Percentiles rank a stretch among this genome's conserved stretches.
These are phyloP conservation scores for Rhynchospora pubera DNA, from an alignment of 176 grass and related monocot species.

Conservation along the genomic window DNA sequence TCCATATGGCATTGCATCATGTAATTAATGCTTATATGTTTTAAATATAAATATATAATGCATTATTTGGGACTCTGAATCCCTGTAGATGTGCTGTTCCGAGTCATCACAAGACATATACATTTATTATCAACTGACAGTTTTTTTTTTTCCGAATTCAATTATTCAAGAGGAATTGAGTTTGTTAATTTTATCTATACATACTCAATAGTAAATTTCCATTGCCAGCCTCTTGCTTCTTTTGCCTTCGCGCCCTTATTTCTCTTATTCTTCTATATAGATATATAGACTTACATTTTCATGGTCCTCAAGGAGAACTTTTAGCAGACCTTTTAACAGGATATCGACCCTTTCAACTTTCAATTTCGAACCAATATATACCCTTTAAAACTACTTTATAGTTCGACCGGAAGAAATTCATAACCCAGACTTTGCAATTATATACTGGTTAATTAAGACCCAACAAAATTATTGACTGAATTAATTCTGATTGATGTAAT, in stretches of 20 bases:
- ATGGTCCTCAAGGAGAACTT: too few species aligned
- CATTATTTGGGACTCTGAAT: not conserved
- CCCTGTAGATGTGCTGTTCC: not conserved
- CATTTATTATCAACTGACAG: not conserved
- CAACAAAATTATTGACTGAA: too few species aligned
- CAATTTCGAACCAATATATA: not conserved
- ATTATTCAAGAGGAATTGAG: not conserved
- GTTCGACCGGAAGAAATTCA: too few species aligned
- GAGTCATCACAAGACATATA: not conserved
- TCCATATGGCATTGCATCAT: not conserved
- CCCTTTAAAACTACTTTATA: too few species aligned
- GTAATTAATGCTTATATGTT: not conserved
- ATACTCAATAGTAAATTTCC: not conserved
- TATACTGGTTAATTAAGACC: too few species aligned
- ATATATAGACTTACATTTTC: not conserved
- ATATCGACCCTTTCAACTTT: not conserved
- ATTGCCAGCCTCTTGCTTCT: not conserved
- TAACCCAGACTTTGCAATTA: too few species aligned
- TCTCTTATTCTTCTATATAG: not conserved
- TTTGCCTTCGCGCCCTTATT: not conserved
- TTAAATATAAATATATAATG: not conserved
- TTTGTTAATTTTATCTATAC: not conserved
- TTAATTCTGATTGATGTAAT: not conserved
- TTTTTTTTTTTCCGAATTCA: too few species aligned
- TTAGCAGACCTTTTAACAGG: too few species aligned